A percentile compares a stretch with the other conserved stretches of the same genome.
These are phyloP conservation scores for Wickerhamomyces canadensis DNA, from an alignment of 805 yeast species.

Conservation along the genomic window DNA sequence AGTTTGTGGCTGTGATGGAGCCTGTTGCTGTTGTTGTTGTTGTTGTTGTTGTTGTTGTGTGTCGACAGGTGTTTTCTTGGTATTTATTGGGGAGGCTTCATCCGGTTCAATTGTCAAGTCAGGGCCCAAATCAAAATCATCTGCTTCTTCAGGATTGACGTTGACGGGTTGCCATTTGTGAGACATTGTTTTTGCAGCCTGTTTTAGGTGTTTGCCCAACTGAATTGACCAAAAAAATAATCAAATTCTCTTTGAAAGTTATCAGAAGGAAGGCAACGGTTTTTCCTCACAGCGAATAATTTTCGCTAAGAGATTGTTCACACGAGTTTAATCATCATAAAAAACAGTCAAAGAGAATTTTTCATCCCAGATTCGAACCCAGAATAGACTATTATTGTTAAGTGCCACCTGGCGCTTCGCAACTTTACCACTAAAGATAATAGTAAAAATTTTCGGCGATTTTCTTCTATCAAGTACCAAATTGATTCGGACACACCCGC, in stretches of 20 bases:
- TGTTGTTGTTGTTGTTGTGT: slow-evolving; percentile 3
- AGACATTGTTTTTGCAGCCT: slow-evolving; percentile 10
- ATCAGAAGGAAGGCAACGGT: slow-evolving; percentile 27
- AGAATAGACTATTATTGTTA: neutral
- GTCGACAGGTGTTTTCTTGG: slow-evolving; percentile 1
- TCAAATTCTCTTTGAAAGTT: slow-evolving; percentile 8
- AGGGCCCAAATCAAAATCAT: slow-evolving; percentile 24
- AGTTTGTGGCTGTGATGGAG: neutral
- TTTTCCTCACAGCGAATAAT: slow-evolving; percentile 22
- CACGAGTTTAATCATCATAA: slow-evolving; percentile 23
- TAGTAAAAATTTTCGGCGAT: neutral
- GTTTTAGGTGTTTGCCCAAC: neutral
- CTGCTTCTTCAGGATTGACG: slow-evolving; percentile 22
- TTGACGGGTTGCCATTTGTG: slow-evolving; percentile 24
- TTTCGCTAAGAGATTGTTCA: slow-evolving; percentile 28
- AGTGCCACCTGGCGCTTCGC: neutral
- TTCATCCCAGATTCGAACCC: neutral
- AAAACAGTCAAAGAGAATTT: neutral
- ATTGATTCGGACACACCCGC: no score
- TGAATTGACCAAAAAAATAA: slow-evolving; percentile 3
- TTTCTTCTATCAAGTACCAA: no score
- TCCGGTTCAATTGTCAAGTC: slow-evolving; percentile 24
- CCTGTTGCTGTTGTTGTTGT: slow-evolving; percentile 3
- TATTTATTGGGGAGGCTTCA: slow-evolving; percentile 7
- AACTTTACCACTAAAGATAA: neutral